phyloP scores from a whole-genome alignment of 495 filamentous ascomycete species.

The Aspergillus sclerotioniger region DNA sequence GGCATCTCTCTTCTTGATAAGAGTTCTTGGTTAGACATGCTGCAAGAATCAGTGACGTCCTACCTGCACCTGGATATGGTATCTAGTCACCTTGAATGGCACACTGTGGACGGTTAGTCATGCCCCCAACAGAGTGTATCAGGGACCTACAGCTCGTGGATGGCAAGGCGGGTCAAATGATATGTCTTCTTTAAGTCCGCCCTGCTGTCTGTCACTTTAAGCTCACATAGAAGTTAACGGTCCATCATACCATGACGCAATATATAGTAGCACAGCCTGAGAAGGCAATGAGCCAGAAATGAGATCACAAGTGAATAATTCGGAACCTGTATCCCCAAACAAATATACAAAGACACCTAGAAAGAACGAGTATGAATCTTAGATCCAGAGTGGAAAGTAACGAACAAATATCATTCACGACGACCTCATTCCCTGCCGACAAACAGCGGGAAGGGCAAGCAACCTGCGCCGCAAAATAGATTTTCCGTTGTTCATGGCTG shows the following conservation, averaged over 20 bases:
- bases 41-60: slow-evolving; percentile 35
- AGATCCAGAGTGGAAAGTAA: no score
- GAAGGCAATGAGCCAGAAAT: not conserved
- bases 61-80: not conserved
- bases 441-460: not conserved
- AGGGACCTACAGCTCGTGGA: slow-evolving; percentile 71
- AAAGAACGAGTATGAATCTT: not conserved
- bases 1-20: slow-evolving; percentile 86
- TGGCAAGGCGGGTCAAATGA: slow-evolving; percentile 79
- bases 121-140: slow-evolving; percentile 4
- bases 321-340: not conserved
- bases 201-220: slow-evolving; percentile 28
- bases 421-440: not conserved
- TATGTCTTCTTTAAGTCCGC: slow-evolving; percentile 65
- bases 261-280: not conserved
- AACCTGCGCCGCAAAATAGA: slow-evolving; percentile 38
- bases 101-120: slow-evolving; percentile 52
- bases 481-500: slow-evolving; percentile 35
- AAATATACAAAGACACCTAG: not conserved
- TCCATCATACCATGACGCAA: slow-evolving; percentile 48
- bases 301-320: not conserved
- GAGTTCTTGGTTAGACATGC: slow-evolving; percentile 81
- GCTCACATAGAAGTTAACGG: not conserved
- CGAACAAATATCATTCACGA: no score
- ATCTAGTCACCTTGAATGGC: slow-evolving; percentile 76